Percentiles rank a stretch among this genome's conserved stretches.
Evolutionary conservation across 1,284 basidiomycete genomes (phyloP).

Genomic region (Kwoniella shivajii): DNA sequence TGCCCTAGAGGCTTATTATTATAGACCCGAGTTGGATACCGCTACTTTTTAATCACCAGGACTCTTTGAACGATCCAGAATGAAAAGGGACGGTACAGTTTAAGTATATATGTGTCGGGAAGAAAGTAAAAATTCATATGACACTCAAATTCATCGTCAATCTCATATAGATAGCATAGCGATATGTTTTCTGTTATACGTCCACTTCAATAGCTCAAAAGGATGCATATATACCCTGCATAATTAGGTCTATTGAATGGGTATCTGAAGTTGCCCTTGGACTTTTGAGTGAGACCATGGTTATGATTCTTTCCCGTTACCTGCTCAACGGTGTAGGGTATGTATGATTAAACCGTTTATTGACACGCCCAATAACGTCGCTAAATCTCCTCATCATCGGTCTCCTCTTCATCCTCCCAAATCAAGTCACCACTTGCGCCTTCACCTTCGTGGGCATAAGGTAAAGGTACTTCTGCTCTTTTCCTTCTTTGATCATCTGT

Average conservation of each 20-base stretch:
- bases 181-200: too few species aligned
- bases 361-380: too few species aligned
- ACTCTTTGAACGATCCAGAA: too few species aligned
- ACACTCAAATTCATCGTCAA: neutral
- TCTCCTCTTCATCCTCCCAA: slow-evolving; percentile 25
- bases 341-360: too few species aligned
- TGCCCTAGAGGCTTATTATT: slow-evolving; percentile 65
- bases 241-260: too few species aligned
- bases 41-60: neutral
- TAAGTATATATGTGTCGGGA: neutral
- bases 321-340: too few species aligned
- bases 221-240: neutral
- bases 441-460: slow-evolving; percentile 79
- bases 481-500: slow-evolving; percentile 80
- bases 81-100: too few species aligned
- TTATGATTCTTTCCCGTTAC: too few species aligned
- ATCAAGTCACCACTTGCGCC: slow-evolving; percentile 41
- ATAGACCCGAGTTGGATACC: slow-evolving; percentile 7
- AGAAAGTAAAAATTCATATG: neutral
- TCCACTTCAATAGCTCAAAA: neutral
- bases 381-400: slow-evolving; percentile 31
- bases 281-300: too few species aligned
- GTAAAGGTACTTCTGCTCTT: slow-evolving; percentile 76
- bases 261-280: too few species aligned
- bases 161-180: neutral